phyloP scores from a whole-genome alignment of 257 asterid species.

The Prunella vulgaris region DNA sequence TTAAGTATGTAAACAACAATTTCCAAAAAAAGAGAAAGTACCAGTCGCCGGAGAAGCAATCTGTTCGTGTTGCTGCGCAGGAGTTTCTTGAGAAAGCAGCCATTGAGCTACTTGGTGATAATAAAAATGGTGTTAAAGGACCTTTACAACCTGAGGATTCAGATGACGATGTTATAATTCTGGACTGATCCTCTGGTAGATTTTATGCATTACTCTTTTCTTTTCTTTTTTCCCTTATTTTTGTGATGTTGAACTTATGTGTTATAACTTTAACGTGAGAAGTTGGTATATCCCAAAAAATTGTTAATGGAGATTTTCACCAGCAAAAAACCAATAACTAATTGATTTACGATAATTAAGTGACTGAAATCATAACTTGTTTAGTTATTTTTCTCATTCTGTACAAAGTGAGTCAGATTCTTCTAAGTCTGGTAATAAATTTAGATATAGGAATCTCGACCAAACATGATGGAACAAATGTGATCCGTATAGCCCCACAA shows the following conservation, averaged over 20 bases:
- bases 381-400: background rate
- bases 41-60: slow-evolving; percentile 60
- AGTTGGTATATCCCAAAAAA: slow-evolving; percentile 11
- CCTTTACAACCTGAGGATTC: slow-evolving; percentile 60
- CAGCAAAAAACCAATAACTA: background rate
- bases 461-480: background rate
- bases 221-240: background rate
- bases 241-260: slow-evolving; percentile 17
- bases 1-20: slow-evolving; percentile 47
- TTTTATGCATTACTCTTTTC: slow-evolving; percentile 20
- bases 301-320: background rate
- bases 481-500: background rate
- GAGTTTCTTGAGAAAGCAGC: slow-evolving; percentile 98
- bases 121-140: slow-evolving; percentile 67
- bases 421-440: background rate
- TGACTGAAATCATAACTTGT: background rate
- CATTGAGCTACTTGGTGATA: slow-evolving; percentile 81
- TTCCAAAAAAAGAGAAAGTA: slow-evolving; percentile 70
- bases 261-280: slow-evolving; percentile 9
- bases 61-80: slow-evolving; percentile 79
- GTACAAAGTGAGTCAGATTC: background rate
- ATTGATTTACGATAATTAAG: background rate
- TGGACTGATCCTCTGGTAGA: slow-evolving; percentile 66
- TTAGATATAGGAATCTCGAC: background rate
- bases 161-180: slow-evolving; percentile 57